Evolutionary conservation across 2,329 filamentous ascomycete species (phyloP), one percentile per base, ranked within the genome.

Genomic region (Fusarium pininemorale): DNA sequence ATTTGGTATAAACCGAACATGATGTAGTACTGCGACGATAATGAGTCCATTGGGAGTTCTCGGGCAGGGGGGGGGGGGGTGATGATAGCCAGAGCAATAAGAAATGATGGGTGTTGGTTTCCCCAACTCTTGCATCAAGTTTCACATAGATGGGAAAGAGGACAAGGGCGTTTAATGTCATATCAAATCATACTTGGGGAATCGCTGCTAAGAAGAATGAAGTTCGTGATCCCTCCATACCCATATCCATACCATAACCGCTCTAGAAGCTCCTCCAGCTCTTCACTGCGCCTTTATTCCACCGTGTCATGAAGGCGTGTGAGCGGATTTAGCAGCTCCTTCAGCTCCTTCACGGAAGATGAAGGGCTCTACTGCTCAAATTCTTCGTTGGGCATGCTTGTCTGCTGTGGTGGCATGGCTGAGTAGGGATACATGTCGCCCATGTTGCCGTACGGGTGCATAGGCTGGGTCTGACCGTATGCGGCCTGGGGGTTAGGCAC

Each of bases 391-490:
- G 83, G 78, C 82, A 87, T 86, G 47, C 83, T 81, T 87, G 95
- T 94, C 86, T 95, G 94, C 82, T 97, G 94, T 73, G 93, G 90
- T 77, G 93, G 91, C 89, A 98, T 94, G 71, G 91, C 85, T 20
- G 92, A 89, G 81, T 97, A 97, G 44, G 89, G 89, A 75, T 98
- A 98, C 88, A 98, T 98, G 73, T 90, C 91, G 72, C 94, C 91
- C 83, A 95, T 92, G 64, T 93, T 91, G 63, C 91, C 88, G 80
- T 95, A 98, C 88, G 67, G 67, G 12, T 70, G 70, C 66, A 98
- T 97, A 28, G 92, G 90, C 76, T 93, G 92, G 51, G 93, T 89
- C 79, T 96, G 94, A 20, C 92, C 93, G 80, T 97, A 97, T 18
- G 90, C 88, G 58, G 90, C 89, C 53, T 90, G 88, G 18, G 93